These are phyloP conservation scores for Amaranthus hypochondriacus DNA, from an alignment of 148 eudicot genomes.

Conservation along the genomic window DNA sequence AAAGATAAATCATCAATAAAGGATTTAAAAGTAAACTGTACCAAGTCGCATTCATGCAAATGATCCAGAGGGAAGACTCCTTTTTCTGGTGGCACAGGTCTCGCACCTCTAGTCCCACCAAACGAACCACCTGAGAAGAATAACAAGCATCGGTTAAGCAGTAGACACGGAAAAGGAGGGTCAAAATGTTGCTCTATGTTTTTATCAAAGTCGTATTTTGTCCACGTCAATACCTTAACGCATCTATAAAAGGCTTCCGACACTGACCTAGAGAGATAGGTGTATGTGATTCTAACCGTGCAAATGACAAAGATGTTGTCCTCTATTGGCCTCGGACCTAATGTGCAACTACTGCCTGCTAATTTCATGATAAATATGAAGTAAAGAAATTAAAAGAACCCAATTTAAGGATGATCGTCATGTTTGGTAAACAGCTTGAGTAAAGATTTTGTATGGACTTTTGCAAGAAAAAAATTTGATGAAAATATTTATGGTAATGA, in stretches of 20 bases:
- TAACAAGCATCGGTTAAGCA: background rate
- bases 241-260: too few species aligned
- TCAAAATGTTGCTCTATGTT: background rate
- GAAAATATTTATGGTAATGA: too few species aligned
- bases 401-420: too few species aligned
- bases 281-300: background rate
- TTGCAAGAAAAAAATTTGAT: too few species aligned
- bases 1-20: background rate
- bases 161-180: background rate
- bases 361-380: too few species aligned
- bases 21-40: conserved; percentile 19
- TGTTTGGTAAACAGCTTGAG: too few species aligned
- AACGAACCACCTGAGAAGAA: conserved; percentile 70
- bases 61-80: conserved; percentile 97
- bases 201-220: too few species aligned
- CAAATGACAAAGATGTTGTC: background rate
- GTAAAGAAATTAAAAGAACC: too few species aligned
- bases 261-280: background rate
- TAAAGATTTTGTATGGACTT: too few species aligned
- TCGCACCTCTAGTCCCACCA: conserved; percentile 83
- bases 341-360: background rate
- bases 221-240: too few species aligned
- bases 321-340: background rate
- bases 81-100: conserved; percentile 97
- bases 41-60: conserved; percentile 89